phyloP scores from a whole-genome alignment of 768 basidiomycete genomes.

The Boletus rubescentipes region DNA sequence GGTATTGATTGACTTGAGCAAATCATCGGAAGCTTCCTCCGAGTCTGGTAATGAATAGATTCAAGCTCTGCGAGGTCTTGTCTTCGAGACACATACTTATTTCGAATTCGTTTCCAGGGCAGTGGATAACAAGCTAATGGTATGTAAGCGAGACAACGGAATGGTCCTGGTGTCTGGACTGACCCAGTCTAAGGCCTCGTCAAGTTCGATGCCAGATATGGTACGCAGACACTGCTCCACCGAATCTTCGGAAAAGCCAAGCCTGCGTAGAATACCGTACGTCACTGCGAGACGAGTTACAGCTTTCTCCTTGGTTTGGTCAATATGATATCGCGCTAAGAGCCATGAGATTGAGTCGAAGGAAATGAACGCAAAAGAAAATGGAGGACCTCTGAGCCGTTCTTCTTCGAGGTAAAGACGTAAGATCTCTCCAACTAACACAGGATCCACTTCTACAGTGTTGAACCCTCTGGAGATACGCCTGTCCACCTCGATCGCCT shows the following conservation, averaged over 20 bases:
- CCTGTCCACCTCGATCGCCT: constrained; percentile 80
- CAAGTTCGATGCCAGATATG: constrained; percentile 70
- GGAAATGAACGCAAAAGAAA: not conserved
- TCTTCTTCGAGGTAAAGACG: constrained; percentile 44
- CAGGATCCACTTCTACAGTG: constrained; percentile 59
- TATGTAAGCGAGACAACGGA: constrained; percentile 6
- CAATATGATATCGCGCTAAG: constrained; percentile 27
- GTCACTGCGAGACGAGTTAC: constrained; percentile 71
- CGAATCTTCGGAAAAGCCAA: constrained; percentile 70
- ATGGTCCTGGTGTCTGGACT: constrained; percentile 19
- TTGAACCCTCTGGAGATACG: constrained; percentile 66
- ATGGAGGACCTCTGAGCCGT: constrained; percentile 30
- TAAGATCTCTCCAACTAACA: constrained; percentile 59
- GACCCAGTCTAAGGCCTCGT: constrained; percentile 92
- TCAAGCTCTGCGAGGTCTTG: not conserved
- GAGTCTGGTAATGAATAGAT: not conserved
- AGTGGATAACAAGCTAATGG: constrained; percentile 62
- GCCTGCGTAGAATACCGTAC: constrained; percentile 74
- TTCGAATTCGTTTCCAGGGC: constrained; percentile 57
- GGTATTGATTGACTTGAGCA: constrained; percentile 2
- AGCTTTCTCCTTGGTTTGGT: constrained; percentile 70
- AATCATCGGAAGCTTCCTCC: constrained; percentile 17
- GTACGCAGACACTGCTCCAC: constrained; percentile 70
- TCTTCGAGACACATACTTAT: constrained; percentile 25
- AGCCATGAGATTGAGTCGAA: constrained; percentile 1